Evolutionary conservation across 306 rosid genomes (phyloP).

Genomic region (Begonia masoniana): DNA sequence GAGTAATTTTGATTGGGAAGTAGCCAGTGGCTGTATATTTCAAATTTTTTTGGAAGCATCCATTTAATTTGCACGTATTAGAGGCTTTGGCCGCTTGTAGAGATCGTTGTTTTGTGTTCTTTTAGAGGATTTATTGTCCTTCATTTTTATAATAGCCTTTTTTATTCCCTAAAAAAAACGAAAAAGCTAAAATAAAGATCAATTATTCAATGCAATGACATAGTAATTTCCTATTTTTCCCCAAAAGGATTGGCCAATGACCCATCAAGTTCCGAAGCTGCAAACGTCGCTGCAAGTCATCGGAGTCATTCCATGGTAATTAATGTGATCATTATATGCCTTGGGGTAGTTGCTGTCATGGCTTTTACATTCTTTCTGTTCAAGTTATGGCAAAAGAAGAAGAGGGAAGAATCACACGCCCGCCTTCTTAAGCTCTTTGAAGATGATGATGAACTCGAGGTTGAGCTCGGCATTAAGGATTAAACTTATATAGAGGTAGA

Average conservation of each 20-base stretch:
- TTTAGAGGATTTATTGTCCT: too few relatives aligned
- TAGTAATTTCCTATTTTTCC: neutral
- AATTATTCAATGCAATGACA: neutral
- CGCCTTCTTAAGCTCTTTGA: conserved; percentile 83
- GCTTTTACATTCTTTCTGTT: conserved; percentile 40
- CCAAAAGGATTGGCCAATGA: conserved; percentile 29
- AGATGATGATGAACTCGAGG: conserved; percentile 89
- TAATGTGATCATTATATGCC: conserved; percentile 28
- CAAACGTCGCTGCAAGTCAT: neutral
- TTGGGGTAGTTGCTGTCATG: conserved; percentile 30
- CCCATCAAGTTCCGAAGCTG: conserved; percentile 24
- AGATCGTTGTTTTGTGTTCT: too few relatives aligned
- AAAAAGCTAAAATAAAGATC: neutral
- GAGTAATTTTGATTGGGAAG: too few relatives aligned
- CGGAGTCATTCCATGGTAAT: conserved; percentile 29
- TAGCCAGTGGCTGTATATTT: too few relatives aligned
- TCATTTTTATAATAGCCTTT: neutral
- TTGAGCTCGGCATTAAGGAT: conserved; percentile 78
- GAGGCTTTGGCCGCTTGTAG: too few relatives aligned
- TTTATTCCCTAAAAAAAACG: neutral
- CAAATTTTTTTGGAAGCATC: too few relatives aligned
- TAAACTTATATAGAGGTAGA: conserved; percentile 15
- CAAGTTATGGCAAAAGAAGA: conserved; percentile 76
- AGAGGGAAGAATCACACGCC: conserved; percentile 74
- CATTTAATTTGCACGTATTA: too few relatives aligned